Evolutionary conservation across 306 rosid genomes (phyloP).

Genomic region (Dalbergia cochinchinensis): DNA sequence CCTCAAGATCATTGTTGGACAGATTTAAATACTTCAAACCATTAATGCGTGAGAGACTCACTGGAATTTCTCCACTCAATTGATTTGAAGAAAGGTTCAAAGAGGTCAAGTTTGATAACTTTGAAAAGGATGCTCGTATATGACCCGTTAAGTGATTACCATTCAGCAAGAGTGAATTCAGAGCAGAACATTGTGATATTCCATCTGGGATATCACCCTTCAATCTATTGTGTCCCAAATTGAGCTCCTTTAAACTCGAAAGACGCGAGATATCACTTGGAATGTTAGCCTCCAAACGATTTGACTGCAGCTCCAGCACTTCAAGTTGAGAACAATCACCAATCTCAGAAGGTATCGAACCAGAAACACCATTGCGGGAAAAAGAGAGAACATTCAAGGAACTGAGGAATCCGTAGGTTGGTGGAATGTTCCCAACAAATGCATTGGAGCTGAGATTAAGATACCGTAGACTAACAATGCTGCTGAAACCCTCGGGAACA

Average conservation of each 20-base stretch:
- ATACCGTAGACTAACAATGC: constrained; percentile 63
- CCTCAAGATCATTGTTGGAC: constrained; percentile 69
- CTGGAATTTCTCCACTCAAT: constrained; percentile 67
- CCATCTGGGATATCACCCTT: constrained; percentile 75
- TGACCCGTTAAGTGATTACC: constrained; percentile 67
- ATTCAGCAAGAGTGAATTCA: constrained; percentile 64
- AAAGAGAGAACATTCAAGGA: constrained; percentile 65
- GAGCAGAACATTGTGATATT: constrained; percentile 65
- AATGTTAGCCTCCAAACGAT: constrained; percentile 57
- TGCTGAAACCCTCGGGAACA: constrained; percentile 91
- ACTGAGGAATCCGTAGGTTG: constrained; percentile 71
- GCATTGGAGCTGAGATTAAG: constrained; percentile 74
- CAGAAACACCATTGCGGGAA: constrained; percentile 66
- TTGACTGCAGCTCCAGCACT: constrained; percentile 70
- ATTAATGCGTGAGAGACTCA: constrained; percentile 47
- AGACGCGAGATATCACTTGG: constrained; percentile 60
- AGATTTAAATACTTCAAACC: constrained; percentile 65
- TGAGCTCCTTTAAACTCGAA: constrained; percentile 63
- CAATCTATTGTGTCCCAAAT: constrained; percentile 68
- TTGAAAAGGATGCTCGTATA: constrained; percentile 68
- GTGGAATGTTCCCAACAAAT: constrained; percentile 68
- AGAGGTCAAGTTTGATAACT: constrained; percentile 56
- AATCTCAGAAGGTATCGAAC: constrained; percentile 65
- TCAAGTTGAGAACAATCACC: constrained; percentile 73
- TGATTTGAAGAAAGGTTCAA: constrained; percentile 73